Base-by-base conservation (phyloP, 1,139 yeast genomes). In the Yueomyces sp. region DNA sequence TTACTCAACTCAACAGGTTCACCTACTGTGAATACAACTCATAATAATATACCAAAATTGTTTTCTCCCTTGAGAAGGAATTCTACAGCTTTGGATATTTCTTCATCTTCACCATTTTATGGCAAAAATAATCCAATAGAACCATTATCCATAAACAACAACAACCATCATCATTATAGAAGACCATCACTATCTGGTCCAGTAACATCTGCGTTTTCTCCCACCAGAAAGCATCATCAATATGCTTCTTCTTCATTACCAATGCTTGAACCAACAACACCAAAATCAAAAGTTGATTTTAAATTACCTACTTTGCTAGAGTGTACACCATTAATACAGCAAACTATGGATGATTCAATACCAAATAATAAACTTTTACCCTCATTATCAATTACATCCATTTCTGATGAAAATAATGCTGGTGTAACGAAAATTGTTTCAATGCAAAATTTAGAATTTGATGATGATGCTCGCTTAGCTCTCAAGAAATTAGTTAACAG, bases 381-480 rank as follows among this genome's bases (percentile, higher is more conserved):
- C 27, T 34, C 36, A 11, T 29, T 29, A 28, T 19, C 42, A 36
- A 8, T 26, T 8, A 43, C 43, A 37, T 25, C 25, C 7, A 27
- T 32, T 12, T 42, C 19, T 26, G 12, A 6, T 27, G n/a, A 8
- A 4, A 36, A 26, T 27, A 4, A 36, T 36, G 4, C 38, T 27
- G 9, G 27, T 19, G 27, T 12, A 35, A 5, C 26, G 25, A 25
- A 27, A 19, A n/a, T 4, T 7, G 25, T 5, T 27, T 19, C 9
- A 6, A 4, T 5, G 25, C 26, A 9, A 5, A 35, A 4, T 11
- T 36, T 42, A 5, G 39, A 45, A 26, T 53, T 50, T 37, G 50
- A 53, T 36, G 60, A 56, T 44, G 62, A 57, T 44, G 62, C 62
- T 2, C 48, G 57, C 34, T 43, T 48, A 25, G 60, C 60, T 6